Percentiles rank a stretch among this genome's conserved stretches.
phyloP scores from a whole-genome alignment of 1,284 basidiomycete genomes.

The Leccinum subrobustum region DNA sequence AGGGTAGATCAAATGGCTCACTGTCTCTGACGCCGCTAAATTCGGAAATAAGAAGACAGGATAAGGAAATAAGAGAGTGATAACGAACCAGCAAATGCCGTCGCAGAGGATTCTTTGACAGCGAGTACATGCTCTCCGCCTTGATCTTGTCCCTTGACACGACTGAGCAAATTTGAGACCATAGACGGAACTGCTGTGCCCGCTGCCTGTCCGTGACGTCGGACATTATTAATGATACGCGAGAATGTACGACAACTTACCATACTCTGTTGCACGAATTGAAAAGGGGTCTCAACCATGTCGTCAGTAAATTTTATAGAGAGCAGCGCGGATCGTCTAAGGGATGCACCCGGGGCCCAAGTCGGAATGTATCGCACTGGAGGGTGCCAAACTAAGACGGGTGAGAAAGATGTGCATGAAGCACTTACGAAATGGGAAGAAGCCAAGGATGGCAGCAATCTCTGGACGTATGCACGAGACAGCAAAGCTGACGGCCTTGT shows the following conservation, averaged over 20 bases:
- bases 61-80: neutral
- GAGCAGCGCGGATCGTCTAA: constrained; percentile 26
- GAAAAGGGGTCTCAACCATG: constrained; percentile 32
- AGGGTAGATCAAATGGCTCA: constrained; percentile 3
- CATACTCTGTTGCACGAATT: constrained; percentile 25
- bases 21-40: constrained; percentile 32
- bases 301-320: constrained; percentile 25
- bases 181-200: constrained; percentile 31
- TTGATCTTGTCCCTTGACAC: constrained; percentile 8
- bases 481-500: constrained; percentile 23
- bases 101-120: constrained; percentile 31
- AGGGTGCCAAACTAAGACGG: neutral
- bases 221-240: neutral
- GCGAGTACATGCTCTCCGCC: constrained; percentile 17
- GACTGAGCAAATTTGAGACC: constrained; percentile 25
- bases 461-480: constrained; percentile 24
- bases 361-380: constrained; percentile 28
- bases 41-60: neutral
- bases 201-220: constrained; percentile 17
- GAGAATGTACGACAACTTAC: constrained; percentile 2
- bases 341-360: constrained; percentile 31
- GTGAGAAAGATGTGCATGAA: neutral
- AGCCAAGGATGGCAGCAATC: constrained; percentile 28
- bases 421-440: constrained; percentile 29
- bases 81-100: constrained; percentile 32